Base-by-base conservation (phyloP, 2,329 filamentous ascomycete species). In the Phyllosticta paracitricarpa region DNA sequence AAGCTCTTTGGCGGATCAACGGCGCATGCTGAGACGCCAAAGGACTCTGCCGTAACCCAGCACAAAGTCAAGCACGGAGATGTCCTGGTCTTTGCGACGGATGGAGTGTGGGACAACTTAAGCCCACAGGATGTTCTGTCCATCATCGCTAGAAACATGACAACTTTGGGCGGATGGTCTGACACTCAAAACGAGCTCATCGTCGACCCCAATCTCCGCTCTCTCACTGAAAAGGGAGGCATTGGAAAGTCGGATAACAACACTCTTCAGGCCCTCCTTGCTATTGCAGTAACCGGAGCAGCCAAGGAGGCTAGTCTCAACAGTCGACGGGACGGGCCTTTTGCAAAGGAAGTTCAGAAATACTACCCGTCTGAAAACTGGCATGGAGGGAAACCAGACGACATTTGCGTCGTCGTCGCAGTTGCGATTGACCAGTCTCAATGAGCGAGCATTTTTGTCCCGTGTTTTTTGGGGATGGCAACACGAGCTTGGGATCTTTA, bases 81-180 rank as follows among this genome's bases (percentile, higher is more conserved):
- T 71, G 88, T 99, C 1, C 79, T 97, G n/a, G 77, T 99, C 19
- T 89, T 99, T 66, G 94, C 91, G 1, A 96, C 91, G 0, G 94
- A 99, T 73, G 94, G 94, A 3, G 88, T 97, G 4, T 94, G 94
- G 83, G 94, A 99, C 73, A 99, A 99, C 68, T 80, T 99, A 33
- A 94, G 90, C 70, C 89, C 91, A 68, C 89, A 96, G 70, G 91
- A 99, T 66, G 87, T 95, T 30, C 81, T 99, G 12, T 84, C 86
- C 63, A 85, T 95, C 58, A 86, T 93, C 26, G 93, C 87, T 66
- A 81, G 82, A 56, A 80, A 86, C 28, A 96, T 99, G 91, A 79
- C 85, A 35, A 78, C 81, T 14, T 78, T 81, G 3, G 87, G 88
- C 3, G 91, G 89, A 0, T 97, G 92, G 91, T 78, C 82, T 22